Evolutionary conservation across 306 rosid species (phyloP).

Genomic region (Ormosia emarginata): DNA sequence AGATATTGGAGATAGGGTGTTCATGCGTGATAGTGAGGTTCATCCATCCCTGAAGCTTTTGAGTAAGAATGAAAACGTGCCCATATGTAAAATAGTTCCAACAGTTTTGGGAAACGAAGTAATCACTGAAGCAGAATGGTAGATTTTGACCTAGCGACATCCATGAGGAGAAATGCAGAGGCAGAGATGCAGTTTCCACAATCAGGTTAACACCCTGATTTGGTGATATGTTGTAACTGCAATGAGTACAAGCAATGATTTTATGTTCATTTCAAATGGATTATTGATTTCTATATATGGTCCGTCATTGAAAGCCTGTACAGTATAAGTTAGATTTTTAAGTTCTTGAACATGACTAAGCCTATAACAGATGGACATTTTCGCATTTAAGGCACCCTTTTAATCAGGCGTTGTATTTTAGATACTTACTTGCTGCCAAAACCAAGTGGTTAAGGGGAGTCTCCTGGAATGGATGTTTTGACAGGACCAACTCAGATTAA

Average conservation of each 20-base stretch:
- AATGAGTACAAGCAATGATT: conserved; percentile 9
- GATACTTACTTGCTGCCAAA: too few species aligned
- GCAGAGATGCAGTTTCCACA: conserved; percentile 27
- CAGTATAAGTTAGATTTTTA: neutral
- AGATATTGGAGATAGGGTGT: conserved; percentile 72
- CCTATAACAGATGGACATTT: neutral
- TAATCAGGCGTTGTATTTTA: too few species aligned
- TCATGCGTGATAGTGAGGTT: conserved; percentile 58
- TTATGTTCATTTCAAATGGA: conserved; percentile 23
- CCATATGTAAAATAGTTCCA: conserved; percentile 72
- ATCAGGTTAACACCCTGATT: conserved; percentile 3
- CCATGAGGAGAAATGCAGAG: conserved; percentile 4
- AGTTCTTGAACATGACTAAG: neutral
- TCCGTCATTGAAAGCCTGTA: neutral
- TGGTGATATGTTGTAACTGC: conserved; percentile 21
- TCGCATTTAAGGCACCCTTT: neutral
- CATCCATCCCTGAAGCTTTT: conserved; percentile 87
- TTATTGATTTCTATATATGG: conserved; percentile 1
- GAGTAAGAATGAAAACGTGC: conserved; percentile 71
- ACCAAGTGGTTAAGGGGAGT: neutral
- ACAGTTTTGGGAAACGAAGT: conserved; percentile 35
- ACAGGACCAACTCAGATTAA: neutral
- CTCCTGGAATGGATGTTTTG: neutral
- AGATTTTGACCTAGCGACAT: neutral
- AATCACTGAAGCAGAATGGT: conserved; percentile 3